Evolutionary conservation across 768 basidiomycete genomes (phyloP).

Genomic region (Trametes cinnabarina): DNA sequence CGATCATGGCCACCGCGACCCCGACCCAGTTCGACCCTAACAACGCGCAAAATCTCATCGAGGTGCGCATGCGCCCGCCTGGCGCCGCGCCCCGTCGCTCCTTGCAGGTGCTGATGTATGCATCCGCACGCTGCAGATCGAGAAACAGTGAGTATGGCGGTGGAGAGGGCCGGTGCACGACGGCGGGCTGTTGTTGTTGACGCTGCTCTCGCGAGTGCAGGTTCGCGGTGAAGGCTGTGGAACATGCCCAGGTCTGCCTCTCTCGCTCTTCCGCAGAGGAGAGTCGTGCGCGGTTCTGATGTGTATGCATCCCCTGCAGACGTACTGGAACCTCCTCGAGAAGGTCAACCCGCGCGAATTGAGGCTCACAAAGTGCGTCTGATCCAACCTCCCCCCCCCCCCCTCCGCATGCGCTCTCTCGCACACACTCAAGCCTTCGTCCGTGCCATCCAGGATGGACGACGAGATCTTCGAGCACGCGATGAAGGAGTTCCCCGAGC

Average conservation of each 20-base stretch:
- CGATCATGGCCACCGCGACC: constrained; percentile 38
- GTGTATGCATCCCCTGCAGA: constrained; percentile 52
- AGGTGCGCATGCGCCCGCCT: constrained; percentile 58
- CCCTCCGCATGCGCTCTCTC: background rate
- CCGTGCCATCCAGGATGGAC: constrained; percentile 47
- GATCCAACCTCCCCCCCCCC: background rate
- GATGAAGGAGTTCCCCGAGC: constrained; percentile 79
- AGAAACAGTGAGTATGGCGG: constrained; percentile 81
- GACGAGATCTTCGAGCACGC: constrained; percentile 88
- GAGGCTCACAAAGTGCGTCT: constrained; percentile 72
- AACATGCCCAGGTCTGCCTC: constrained; percentile 82
- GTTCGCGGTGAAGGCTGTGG: constrained; percentile 93
- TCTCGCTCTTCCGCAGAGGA: background rate
- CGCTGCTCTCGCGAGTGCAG: constrained; percentile 34
- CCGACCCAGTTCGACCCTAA: constrained; percentile 73
- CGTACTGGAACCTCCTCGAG: constrained; percentile 92
- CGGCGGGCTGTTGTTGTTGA: background rate
- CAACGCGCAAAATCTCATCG: constrained; percentile 86
- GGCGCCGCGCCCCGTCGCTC: background rate
- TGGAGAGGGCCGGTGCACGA: constrained; percentile 2
- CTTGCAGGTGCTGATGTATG: background rate
- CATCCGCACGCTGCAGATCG: constrained; percentile 57
- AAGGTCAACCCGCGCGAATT: constrained; percentile 75
- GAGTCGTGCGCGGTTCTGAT: too few species aligned
- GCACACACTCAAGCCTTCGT: background rate